Evolutionary conservation across 768 basidiomycete species (phyloP), one percentile per base, ranked within the genome.

Genomic region (Termitomyces sp.): DNA sequence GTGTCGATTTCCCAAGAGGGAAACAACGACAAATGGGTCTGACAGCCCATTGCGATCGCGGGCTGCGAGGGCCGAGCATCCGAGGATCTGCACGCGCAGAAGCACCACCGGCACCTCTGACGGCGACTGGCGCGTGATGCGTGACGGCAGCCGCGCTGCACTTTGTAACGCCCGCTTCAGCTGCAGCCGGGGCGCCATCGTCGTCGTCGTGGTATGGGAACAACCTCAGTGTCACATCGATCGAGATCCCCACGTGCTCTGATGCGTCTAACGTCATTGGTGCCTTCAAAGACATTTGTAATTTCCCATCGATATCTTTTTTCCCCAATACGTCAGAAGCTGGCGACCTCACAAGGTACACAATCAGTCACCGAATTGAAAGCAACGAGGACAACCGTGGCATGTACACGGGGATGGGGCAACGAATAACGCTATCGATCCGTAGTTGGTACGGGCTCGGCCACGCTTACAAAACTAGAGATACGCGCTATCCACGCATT

Each of bases 1-100:
- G 35, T 84, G 76, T 10, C 85, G 77, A 2, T 75, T 79, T 56
- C 76, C 81, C 33, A 84, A 75, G 45, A 87, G 68, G 3, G 81
- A 86, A 28, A 84, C 85, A 47, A 35, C 46, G 14, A 79, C 89
- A 67, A 66, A 93, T 84, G 91, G 90, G 69, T 92, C 91, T 65
- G 86, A 88, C 36, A 73, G 78, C n/a, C 85, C 83, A 62, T 81
- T 83, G 48, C 81, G 80, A 66, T 88, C 84, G 63, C 86, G 88
- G 8, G 85, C 74, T 20, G 80, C 68, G 30, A 93, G 75, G 54
- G 82, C 76, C 20, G 71, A 79, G 66, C 89, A 89, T 4, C 81
- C 78, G 5, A 90, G 55, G 18, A 93, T 78, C 66, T 89, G 88
- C 1, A 92, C 74, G 22, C 87, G 75, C 35, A 92, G 78, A 26